Base-by-base conservation (phyloP, 148 eudicot genomes). In the Cornus suecica region DNA sequence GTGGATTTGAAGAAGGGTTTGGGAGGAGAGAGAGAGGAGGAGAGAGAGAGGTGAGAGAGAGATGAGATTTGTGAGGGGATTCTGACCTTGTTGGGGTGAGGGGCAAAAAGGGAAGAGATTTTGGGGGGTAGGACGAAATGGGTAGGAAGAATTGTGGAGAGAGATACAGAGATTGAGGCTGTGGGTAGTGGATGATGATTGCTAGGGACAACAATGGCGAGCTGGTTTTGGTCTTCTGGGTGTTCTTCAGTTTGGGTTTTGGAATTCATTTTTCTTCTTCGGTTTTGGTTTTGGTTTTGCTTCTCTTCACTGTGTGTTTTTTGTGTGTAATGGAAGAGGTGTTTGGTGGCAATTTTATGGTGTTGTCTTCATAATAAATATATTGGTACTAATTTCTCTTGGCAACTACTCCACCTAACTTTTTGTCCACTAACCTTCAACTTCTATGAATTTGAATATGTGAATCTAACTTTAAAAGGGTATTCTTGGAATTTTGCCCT, bases 111-210 rank as follows among this genome's bases (percentile, higher is more conserved):
- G 24, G 83, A 72, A 65, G 88, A 42, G 66, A 80, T 80, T 77
- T 86, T 83, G 28, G 87, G 72, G 0, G 86, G 87, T 29, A 77
- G 70, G 86, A 86, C 67, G 84, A 89, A 83, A 15, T 85, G 90
- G 74, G 90, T 68, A 0, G 97, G 94, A 51, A 87, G 84, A 70
- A 86, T 26, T 11, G 87, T 68, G 45, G 96, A 86, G 76, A 92
- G 88, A 27, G 99, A 92, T 26, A 89, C 84, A 16, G 99, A 85
- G 37, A 94, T 83, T 27, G 96, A 90, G 29, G 97, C 97, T 0
- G 78, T 77, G 32, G 91, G 82, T 0, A 80, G 41, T 68, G 54
- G 70, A 32, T n/a, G n/a, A n/a, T n/a, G n/a, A n/a, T 37, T 30
- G 68, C 41, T 20, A 34, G 78, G 80, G 13, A 28, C 54, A 42